These are phyloP conservation scores for Eucalyptus curtisii DNA, from an alignment of 345 rosid species.

Conservation along the genomic window DNA sequence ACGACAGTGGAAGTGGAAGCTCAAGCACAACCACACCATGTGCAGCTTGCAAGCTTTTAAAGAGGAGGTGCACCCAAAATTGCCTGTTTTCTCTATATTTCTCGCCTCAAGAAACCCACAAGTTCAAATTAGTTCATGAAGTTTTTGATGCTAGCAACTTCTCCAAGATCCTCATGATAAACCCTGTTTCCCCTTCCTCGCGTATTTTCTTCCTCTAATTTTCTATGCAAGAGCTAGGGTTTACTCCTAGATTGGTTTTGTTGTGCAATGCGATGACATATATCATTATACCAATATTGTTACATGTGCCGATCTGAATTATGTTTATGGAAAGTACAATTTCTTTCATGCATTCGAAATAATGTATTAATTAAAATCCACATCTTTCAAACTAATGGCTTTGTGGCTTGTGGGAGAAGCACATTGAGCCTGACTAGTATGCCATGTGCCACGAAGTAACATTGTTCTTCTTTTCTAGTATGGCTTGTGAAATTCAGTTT, in stretches of 20 bases:
- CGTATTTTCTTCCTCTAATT: neutral
- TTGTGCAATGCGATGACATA: neutral
- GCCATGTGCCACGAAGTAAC: neutral
- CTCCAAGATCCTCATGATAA: slow-evolving; percentile 78
- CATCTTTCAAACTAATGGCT: neutral
- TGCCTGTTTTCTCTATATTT: slow-evolving; percentile 90
- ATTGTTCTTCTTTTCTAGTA: neutral
- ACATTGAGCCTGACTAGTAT: neutral
- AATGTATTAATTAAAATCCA: neutral
- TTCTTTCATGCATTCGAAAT: neutral
- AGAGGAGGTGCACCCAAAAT: slow-evolving; percentile 80
- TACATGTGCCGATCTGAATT: neutral
- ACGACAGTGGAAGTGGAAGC: slow-evolving; percentile 24
- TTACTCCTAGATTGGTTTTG: neutral
- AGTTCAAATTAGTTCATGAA: slow-evolving; percentile 76
- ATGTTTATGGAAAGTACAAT: neutral
- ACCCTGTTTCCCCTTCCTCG: neutral
- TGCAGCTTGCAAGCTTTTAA: slow-evolving; percentile 80
- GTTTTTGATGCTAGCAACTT: slow-evolving; percentile 93
- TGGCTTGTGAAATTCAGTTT: neutral
- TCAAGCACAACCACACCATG: slow-evolving; percentile 67
- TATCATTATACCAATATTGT: neutral
- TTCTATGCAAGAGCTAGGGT: neutral
- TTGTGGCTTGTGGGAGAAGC: neutral
- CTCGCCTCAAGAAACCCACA: slow-evolving; percentile 84